Conservation (phyloP, 2,329 filamentous ascomycete species). For the Coccinonectria pachysandricola region DNA sequence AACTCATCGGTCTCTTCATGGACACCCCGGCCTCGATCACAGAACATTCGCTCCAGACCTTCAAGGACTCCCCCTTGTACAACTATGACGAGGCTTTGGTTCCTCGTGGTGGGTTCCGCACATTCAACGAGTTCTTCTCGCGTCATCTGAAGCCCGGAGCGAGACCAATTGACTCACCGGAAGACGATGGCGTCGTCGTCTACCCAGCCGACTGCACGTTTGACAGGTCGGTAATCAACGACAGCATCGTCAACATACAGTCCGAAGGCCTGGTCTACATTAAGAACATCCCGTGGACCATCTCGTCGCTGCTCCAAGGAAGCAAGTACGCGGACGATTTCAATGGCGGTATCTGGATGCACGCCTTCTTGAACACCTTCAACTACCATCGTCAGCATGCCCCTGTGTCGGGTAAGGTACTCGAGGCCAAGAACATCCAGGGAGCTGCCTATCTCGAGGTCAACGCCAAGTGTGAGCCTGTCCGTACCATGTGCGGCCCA, state of each 20-base stretch:
- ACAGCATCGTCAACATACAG: conserved; percentile 15
- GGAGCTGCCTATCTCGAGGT: conserved; percentile 29
- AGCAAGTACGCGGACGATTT: conserved; percentile 22
- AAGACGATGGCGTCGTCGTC: conserved; percentile 21
- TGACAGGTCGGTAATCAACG: conserved; percentile 13
- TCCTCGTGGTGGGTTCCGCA: conserved; percentile 22
- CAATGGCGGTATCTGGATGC: conserved; percentile 29
- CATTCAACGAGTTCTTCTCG: conserved; percentile 32
- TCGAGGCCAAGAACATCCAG: conserved; percentile 27
- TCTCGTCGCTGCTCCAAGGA: conserved; percentile 24
- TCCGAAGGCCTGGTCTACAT: conserved; percentile 20
- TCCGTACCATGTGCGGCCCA: conserved; percentile 12
- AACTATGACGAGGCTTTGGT: conserved; percentile 21
- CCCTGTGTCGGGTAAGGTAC: conserved; percentile 26
- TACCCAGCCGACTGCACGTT: conserved; percentile 29
- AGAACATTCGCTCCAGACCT: conserved; percentile 19
- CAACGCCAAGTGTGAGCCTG: conserved; percentile 7
- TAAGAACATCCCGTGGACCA: conserved; percentile 29
- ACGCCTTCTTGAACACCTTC: conserved; percentile 28
- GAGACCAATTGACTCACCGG: conserved; percentile 20
- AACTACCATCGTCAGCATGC: conserved; percentile 34
- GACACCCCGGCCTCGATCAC: conserved; percentile 24
- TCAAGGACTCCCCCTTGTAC: conserved; percentile 21
- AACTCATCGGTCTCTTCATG: conserved; percentile 25
- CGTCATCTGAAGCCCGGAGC: conserved; percentile 24